Evolutionary conservation across 768 basidiomycete genomes (phyloP), one percentile per base, ranked within the genome.

Genomic region (Gyrodon lividus): DNA sequence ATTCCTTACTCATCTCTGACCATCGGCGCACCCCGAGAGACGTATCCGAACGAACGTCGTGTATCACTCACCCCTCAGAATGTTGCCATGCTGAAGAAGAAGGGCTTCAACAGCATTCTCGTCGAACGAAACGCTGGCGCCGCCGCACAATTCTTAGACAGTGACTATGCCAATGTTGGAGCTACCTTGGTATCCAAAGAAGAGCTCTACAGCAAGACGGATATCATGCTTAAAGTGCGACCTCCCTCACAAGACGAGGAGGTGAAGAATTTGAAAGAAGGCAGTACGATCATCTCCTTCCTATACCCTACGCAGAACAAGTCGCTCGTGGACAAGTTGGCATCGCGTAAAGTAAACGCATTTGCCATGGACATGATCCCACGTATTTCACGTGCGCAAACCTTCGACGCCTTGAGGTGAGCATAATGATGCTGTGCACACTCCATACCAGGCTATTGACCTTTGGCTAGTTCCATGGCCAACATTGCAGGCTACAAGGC

Each of bases 351-450:
- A 56, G 75, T 86, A 49, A 89, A 83, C 57, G 82, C 81, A 23
- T 89, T 94, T 63, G 90, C 87, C 48, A 94, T 94, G 92, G 92
- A 94, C 64, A 82, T 86, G 80, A 91, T 94, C 74, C 92, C 92
- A 59, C 81, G 92, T 51, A 92, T 94, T 59, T 92, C 89, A 54
- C 82, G 92, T 47, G 92, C 92, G 40, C 92, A 94, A 67, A 87
- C 87, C 19, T 94, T 92, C 57, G 92, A 94, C 70, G 92, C 87
- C 33, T 72, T 94, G 59, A 92, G 89, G 89, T 87, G 48, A 56
- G 67, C 49, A 40, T 56, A 22, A 14, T 48, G 30, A 54, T 23
- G 26, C 9, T 45, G 13, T 16, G 12, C 28, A 46, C 43, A 43
- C 37, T 55, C 26, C 48, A n/a, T 40, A 42, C 5, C n/a, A n/a